Percentiles rank a stretch among this genome's conserved stretches.
phyloP scores from a whole-genome alignment of 768 basidiomycete species.

The button mushroom (Agaricus bisporus) region DNA sequence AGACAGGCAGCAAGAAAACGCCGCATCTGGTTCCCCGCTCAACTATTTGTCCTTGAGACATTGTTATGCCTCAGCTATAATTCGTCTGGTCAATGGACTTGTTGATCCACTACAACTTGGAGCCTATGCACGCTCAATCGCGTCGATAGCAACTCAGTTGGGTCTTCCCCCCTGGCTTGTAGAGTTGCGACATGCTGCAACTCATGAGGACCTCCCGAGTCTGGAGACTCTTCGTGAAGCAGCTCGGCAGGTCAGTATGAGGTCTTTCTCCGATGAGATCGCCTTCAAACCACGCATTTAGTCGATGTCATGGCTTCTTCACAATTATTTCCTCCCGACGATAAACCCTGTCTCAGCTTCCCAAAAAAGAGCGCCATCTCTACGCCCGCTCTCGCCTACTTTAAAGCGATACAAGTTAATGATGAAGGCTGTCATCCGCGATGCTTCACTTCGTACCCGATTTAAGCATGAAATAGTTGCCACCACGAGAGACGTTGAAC shows the following conservation, averaged over 20 bases:
- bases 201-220: conserved; percentile 91
- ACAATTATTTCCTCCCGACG: conserved; percentile 80
- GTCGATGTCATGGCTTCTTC: conserved; percentile 80
- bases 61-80: conserved; percentile 73
- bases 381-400: conserved; percentile 59
- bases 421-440: conserved; percentile 55
- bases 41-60: conserved; percentile 58
- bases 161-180: conserved; percentile 87
- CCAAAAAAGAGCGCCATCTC: conserved; percentile 23
- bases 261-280: conserved; percentile 2
- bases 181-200: conserved; percentile 89
- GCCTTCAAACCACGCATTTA: conserved; percentile 21
- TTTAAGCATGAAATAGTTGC: conserved; percentile 44
- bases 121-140: conserved; percentile 85
- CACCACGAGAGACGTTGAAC: conserved; percentile 58
- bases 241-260: conserved; percentile 50
- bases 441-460: conserved; percentile 50
- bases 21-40: conserved; percentile 11
- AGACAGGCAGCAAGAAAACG: conserved; percentile 29
- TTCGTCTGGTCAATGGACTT: conserved; percentile 89
- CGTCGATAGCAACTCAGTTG: conserved; percentile 80
- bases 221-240: conserved; percentile 75
- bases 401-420: conserved; percentile 71
- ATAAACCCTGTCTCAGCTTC: conserved; percentile 44
- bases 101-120: conserved; percentile 93